phyloP scores from a whole-genome alignment of 805 yeast genomes.

The Candida suzukii region DNA sequence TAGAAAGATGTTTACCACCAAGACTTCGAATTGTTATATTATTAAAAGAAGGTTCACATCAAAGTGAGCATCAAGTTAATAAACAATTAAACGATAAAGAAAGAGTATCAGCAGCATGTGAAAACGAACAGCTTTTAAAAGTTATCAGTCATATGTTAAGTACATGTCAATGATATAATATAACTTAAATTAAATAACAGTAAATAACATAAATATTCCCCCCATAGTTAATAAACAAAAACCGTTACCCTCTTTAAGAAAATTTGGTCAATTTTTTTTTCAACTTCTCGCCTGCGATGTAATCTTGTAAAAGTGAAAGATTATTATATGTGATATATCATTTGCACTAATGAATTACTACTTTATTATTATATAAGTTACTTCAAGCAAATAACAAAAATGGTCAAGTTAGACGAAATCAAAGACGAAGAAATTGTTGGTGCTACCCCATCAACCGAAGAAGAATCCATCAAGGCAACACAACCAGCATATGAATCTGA shows the following conservation, averaged over 20 bases:
- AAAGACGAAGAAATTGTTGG: slow-evolving; percentile 35
- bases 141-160: slow-evolving; percentile 93
- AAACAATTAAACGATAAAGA: slow-evolving; percentile 96
- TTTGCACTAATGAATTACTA: too few species aligned
- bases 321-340: too few species aligned
- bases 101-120: slow-evolving; percentile 97
- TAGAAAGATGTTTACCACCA: slow-evolving; percentile 83
- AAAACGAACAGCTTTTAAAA: slow-evolving; percentile 80
- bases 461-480: slow-evolving; percentile 29
- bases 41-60: slow-evolving; percentile 89
- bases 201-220: too few species aligned
- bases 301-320: too few species aligned
- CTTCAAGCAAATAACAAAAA: slow-evolving; percentile 18
- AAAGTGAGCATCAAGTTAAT: slow-evolving; percentile 91
- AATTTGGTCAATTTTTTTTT: too few species aligned
- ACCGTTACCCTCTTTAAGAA: too few species aligned
- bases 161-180: slow-evolving; percentile 49
- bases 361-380: too few species aligned
- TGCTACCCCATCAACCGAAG: slow-evolving; percentile 24
- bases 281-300: too few species aligned
- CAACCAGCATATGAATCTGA: slow-evolving; percentile 27
- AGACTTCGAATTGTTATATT: slow-evolving; percentile 73
- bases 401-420: slow-evolving; percentile 74
- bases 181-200: too few species aligned
- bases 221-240: too few species aligned